Evolutionary conservation across 1,284 basidiomycete species (phyloP).

Genomic region (Apiotrichum montevideense): DNA sequence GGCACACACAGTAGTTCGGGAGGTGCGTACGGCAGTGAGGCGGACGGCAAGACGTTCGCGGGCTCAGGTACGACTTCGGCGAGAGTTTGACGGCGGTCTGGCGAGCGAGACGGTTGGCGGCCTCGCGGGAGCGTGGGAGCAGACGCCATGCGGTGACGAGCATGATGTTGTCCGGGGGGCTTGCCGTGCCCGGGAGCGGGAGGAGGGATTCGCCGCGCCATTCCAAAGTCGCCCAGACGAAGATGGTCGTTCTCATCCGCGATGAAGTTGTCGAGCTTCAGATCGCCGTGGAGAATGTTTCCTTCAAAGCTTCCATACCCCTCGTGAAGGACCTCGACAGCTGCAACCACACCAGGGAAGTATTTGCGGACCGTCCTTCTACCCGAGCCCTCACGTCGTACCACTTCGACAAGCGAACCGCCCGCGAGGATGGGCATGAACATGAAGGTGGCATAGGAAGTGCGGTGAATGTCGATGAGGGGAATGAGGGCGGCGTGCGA

Average conservation of each 20-base stretch:
- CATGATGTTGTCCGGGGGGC: background rate
- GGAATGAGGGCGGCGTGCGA: conserved; percentile 65
- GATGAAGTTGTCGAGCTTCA: conserved; percentile 95
- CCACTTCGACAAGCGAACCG: conserved; percentile 77
- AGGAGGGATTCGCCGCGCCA: conserved; percentile 25
- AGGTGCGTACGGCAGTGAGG: conserved; percentile 82
- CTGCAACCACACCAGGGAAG: conserved; percentile 83
- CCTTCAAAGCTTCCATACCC: conserved; percentile 51
- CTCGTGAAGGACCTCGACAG: conserved; percentile 78
- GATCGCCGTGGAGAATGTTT: conserved; percentile 76
- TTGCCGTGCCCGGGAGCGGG: background rate
- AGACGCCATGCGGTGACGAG: background rate
- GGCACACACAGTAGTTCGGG: conserved; percentile 63
- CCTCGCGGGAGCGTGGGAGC: background rate
- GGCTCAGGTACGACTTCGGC: background rate
- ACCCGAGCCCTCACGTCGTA: conserved; percentile 54
- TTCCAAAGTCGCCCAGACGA: conserved; percentile 44
- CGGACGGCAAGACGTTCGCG: conserved; percentile 55
- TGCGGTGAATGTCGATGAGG: conserved; percentile 64
- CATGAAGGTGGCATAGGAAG: conserved; percentile 64
- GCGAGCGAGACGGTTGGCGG: conserved; percentile 2
- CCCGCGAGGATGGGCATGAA: conserved; percentile 77
- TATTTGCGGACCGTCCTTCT: conserved; percentile 74
- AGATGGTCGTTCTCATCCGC: conserved; percentile 68
- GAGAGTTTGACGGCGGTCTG: conserved; percentile 5